These are phyloP conservation scores for Thelonectria discophora DNA, from an alignment of 2,329 filamentous ascomycete species.

Conservation along the genomic window DNA sequence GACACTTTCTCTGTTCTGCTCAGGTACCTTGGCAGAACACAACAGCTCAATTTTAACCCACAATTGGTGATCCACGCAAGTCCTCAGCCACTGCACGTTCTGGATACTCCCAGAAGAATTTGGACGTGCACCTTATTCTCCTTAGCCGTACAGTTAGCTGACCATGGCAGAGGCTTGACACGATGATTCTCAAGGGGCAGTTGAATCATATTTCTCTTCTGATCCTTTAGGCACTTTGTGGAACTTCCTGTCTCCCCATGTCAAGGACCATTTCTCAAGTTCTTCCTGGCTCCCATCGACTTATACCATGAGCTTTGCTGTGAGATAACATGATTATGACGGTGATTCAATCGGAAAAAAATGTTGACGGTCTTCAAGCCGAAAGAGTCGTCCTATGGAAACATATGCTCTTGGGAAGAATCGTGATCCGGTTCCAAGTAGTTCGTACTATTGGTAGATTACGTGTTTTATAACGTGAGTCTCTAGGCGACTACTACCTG, in stretches of 20 bases:
- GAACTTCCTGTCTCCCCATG: constrained; percentile 25
- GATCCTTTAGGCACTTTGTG: constrained; percentile 5
- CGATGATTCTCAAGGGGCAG: constrained; percentile 4
- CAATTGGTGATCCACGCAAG: constrained; percentile 4
- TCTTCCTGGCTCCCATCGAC: too few relatives aligned
- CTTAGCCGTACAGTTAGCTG: neutral
- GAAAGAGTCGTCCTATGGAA: constrained; percentile 17
- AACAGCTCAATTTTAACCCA: constrained; percentile 14
- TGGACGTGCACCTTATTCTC: neutral
- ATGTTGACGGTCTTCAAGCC: constrained; percentile 24
- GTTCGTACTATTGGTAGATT: constrained; percentile 24
- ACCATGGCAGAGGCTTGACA: constrained; percentile 12
- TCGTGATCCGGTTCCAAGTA: constrained; percentile 29
- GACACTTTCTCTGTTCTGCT: neutral
- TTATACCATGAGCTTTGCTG: too few relatives aligned
- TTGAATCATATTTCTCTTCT: constrained; percentile 22
- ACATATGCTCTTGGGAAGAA: constrained; percentile 17
- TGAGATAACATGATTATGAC: constrained; percentile 19
- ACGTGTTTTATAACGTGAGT: constrained; percentile 20
- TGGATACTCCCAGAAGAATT: constrained; percentile 24
- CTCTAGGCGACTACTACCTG: constrained; percentile 24
- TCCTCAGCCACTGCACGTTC: constrained; percentile 26
- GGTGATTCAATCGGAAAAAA: constrained; percentile 31
- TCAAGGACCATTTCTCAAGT: constrained; percentile 28
- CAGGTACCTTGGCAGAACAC: constrained; percentile 7